A percentile compares a stretch with the other conserved stretches of the same genome.
phyloP scores from a whole-genome alignment of 208 protist species.

The Crithidia mellificae region DNA sequence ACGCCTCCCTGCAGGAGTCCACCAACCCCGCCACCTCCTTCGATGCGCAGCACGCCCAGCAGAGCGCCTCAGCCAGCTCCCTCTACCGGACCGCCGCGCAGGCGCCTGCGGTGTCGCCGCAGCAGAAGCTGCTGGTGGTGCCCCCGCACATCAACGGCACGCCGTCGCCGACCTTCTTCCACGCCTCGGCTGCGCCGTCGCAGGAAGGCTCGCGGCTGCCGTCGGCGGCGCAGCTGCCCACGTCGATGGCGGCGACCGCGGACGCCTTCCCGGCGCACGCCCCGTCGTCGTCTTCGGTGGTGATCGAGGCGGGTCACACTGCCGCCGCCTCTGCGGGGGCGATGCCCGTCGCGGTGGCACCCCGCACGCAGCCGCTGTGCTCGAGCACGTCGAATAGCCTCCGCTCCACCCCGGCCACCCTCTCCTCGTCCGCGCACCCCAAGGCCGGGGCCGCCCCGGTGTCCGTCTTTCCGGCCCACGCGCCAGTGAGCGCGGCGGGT shows the following conservation, averaged over 20 bases:
- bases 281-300: background rate
- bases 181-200: constrained; percentile 19
- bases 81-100: constrained; percentile 34
- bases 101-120: constrained; percentile 17
- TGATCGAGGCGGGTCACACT: constrained; percentile 4
- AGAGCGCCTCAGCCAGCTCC: constrained; percentile 19
- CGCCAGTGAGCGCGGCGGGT: background rate
- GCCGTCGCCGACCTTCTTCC: constrained; percentile 19
- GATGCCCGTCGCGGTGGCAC: constrained; percentile 35
- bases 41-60: constrained; percentile 11
- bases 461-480: constrained; percentile 13
- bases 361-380: constrained; percentile 36
- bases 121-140: constrained; percentile 39
- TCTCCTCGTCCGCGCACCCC: constrained; percentile 2
- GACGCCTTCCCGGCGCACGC: constrained; percentile 15
- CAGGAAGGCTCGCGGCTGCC: constrained; percentile 21
- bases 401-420: constrained; percentile 35
- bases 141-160: constrained; percentile 38
- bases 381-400: constrained; percentile 33
- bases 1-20: constrained; percentile 23
- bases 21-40: constrained; percentile 13
- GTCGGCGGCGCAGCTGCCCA: constrained; percentile 20
- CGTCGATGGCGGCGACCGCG: constrained; percentile 7
- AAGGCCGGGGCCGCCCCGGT: background rate
- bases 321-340: no score